These are phyloP conservation scores for Gossypium gossypioides DNA, from an alignment of 441 rosid species.

Conservation along the genomic window DNA sequence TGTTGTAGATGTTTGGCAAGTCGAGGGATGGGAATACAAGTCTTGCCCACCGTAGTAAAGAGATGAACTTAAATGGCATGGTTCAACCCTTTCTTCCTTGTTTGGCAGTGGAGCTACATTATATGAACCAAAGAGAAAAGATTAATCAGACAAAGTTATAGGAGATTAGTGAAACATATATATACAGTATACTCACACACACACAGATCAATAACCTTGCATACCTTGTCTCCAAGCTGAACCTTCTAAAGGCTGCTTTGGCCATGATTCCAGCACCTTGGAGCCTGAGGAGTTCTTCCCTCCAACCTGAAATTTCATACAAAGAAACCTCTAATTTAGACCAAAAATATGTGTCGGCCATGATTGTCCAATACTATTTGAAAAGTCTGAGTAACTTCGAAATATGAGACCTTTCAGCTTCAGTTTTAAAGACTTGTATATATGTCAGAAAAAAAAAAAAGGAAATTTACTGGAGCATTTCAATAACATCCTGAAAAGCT, in stretches of 20 bases:
- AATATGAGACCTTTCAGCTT: not conserved
- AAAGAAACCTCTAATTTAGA: not conserved
- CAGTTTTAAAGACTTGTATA: not conserved
- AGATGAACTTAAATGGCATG: conserved; percentile 74
- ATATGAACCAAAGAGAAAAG: not conserved
- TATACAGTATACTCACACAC: too few species aligned
- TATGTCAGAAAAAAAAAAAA: too few species aligned
- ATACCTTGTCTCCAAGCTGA: conserved; percentile 42
- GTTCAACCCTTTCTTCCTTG: conserved; percentile 41
- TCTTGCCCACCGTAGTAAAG: conserved; percentile 85
- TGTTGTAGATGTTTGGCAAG: conserved; percentile 25
- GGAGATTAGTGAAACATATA: not conserved
- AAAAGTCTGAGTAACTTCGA: not conserved
- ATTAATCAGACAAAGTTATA: not conserved
- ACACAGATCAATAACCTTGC: conserved; percentile 26
- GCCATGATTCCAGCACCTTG: conserved; percentile 34
- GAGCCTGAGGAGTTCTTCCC: conserved; percentile 36
- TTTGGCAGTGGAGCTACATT: conserved; percentile 21
- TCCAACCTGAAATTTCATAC: conserved; percentile 31
- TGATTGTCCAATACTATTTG: not conserved
- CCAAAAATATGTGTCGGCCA: not conserved
- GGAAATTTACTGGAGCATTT: not conserved
- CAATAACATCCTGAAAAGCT: not conserved
- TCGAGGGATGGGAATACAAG: conserved; percentile 38
- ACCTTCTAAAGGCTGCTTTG: conserved; percentile 30